phyloP scores from a whole-genome alignment of 495 filamentous ascomycete genomes.

The Rostrohypoxylon terebratum region DNA sequence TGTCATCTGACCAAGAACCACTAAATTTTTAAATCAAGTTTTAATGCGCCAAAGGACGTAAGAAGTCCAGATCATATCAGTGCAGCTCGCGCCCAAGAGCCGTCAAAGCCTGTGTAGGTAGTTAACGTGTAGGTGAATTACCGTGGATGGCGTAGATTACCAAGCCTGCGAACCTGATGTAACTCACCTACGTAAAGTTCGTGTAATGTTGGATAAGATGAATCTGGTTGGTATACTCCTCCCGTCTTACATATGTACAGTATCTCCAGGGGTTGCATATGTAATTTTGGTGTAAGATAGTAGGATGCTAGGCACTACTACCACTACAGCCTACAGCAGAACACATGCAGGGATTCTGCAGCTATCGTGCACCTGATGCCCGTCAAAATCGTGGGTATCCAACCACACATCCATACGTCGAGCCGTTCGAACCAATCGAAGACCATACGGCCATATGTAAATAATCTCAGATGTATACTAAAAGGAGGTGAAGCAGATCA shows the following conservation, averaged over 20 bases:
- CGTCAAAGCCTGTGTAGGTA: not conserved
- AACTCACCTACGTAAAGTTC: conserved; percentile 2
- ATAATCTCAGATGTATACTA: conserved; percentile 4
- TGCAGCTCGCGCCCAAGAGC: not conserved
- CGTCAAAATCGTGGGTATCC: not conserved
- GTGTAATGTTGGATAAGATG: not conserved
- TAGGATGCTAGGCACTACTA: too few relatives aligned
- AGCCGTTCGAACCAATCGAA: not conserved
- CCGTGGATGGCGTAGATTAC: not conserved
- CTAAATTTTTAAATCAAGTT: not conserved
- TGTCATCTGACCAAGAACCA: not conserved
- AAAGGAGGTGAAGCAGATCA: not conserved
- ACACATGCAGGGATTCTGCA: conserved; percentile 11
- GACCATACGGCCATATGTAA: not conserved
- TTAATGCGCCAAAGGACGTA: not conserved
- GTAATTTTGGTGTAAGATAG: not conserved
- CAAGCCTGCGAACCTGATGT: not conserved
- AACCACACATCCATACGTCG: not conserved
- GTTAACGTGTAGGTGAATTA: not conserved
- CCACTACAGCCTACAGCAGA: conserved; percentile 2
- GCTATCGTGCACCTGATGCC: conserved; percentile 1
- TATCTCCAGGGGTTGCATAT: not conserved
- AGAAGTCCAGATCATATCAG: not conserved
- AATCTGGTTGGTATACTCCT: not conserved
- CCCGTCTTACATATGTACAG: conserved; percentile 14